Percentiles rank a stretch among this genome's conserved stretches.
Conservation (phyloP, 306 rosid genomes). For the Crotalaria pallida region DNA sequence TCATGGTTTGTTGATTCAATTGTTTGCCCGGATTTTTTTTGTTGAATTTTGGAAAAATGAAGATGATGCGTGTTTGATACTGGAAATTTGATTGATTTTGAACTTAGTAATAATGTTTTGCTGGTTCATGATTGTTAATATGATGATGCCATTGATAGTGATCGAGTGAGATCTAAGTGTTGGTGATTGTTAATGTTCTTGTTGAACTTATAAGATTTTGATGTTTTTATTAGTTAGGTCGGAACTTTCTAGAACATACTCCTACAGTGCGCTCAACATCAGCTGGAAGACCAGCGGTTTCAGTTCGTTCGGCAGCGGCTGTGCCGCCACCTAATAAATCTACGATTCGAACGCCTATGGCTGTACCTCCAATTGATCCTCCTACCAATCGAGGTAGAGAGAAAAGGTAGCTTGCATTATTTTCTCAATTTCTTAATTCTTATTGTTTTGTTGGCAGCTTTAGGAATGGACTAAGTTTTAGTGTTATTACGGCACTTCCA, state of each 20-base stretch:
- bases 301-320: slow-evolving; percentile 50
- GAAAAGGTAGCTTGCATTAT: slow-evolving; percentile 42
- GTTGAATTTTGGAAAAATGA: too few relatives aligned
- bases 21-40: too few relatives aligned
- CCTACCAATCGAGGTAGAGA: slow-evolving; percentile 68
- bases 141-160: background rate
- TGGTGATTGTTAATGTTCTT: background rate
- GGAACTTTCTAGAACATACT: slow-evolving; percentile 83
- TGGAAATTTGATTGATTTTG: background rate
- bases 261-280: slow-evolving; percentile 78
- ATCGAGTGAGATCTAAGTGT: slow-evolving; percentile 12
- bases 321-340: slow-evolving; percentile 52
- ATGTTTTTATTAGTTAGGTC: slow-evolving; percentile 94
- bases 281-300: slow-evolving; percentile 73
- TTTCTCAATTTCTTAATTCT: background rate
- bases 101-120: background rate
- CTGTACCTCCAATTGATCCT: slow-evolving; percentile 90
- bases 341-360: slow-evolving; percentile 54
- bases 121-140: background rate
- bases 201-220: slow-evolving; percentile 47
- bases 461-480: background rate
- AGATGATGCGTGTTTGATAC: background rate
- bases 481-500: slow-evolving; percentile 1
- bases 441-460: background rate
- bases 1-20: background rate